phyloP scores from a whole-genome alignment of 257 asterid genomes.

The Ilex asprella region DNA sequence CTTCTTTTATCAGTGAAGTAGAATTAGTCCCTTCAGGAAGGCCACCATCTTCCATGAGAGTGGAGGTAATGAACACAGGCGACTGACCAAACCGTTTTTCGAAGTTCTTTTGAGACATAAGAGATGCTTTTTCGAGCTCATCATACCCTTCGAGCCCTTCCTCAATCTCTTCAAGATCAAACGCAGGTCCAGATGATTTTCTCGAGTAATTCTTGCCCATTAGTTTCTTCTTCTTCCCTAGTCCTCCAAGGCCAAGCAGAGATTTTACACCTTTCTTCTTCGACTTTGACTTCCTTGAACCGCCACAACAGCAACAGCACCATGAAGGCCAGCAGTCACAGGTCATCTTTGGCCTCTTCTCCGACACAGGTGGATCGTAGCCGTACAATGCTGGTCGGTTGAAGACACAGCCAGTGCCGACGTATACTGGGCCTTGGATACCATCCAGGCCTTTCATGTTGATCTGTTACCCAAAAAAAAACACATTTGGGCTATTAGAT shows the following conservation, averaged over 20 bases:
- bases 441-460: constrained; percentile 89
- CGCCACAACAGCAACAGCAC: constrained; percentile 68
- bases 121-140: constrained; percentile 77
- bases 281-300: constrained; percentile 53
- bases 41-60: constrained; percentile 80
- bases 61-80: constrained; percentile 71
- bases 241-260: constrained; percentile 48
- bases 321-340: constrained; percentile 84
- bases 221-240: constrained; percentile 61
- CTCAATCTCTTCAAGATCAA: constrained; percentile 80
- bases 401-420: constrained; percentile 77
- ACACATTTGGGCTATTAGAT: not conserved
- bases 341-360: constrained; percentile 74
- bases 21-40: constrained; percentile 64
- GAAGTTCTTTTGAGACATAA: constrained; percentile 80
- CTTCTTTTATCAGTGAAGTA: constrained; percentile 62
- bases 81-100: constrained; percentile 84
- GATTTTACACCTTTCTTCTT: constrained; percentile 64
- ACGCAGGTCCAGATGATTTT: constrained; percentile 45
- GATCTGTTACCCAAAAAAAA: constrained; percentile 33
- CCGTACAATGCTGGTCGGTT: constrained; percentile 77
- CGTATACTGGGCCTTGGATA: constrained; percentile 83
- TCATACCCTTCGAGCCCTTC: constrained; percentile 90
- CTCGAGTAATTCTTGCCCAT: constrained; percentile 55
- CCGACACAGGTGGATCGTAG: constrained; percentile 69